phyloP scores from a whole-genome alignment of 257 asterid genomes.

The Fraxinus anomala region DNA sequence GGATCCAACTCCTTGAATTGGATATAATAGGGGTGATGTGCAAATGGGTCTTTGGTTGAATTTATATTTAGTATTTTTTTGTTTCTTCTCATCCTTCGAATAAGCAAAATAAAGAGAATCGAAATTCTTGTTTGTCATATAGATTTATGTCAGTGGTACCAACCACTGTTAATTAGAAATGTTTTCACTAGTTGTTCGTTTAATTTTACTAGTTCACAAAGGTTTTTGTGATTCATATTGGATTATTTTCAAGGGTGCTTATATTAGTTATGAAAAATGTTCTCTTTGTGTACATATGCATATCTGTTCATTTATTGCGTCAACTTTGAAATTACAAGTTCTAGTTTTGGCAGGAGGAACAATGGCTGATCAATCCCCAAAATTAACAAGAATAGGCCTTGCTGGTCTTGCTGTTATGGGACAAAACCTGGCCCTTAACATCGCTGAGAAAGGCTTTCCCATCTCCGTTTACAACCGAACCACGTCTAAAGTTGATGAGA shows the following conservation, averaged over 20 bases:
- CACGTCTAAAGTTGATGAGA: constrained; percentile 93
- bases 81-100: background rate
- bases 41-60: constrained; percentile 4
- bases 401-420: constrained; percentile 99
- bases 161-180: background rate
- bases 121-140: background rate
- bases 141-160: background rate
- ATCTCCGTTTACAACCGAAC: constrained; percentile 96
- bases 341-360: constrained; percentile 32
- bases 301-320: constrained; percentile 1
- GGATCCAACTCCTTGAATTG: background rate
- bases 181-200: background rate
- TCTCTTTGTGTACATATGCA: background rate
- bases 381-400: constrained; percentile 89
- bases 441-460: constrained; percentile 96
- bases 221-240: background rate
- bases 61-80: background rate
- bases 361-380: constrained; percentile 62
- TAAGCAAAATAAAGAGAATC: background rate
- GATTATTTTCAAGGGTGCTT: background rate
- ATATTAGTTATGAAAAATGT: background rate
- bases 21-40: background rate
- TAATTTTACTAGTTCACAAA: background rate
- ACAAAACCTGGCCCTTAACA: constrained; percentile 95
- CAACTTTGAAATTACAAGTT: background rate